A percentile compares a stretch with the other conserved stretches of the same genome.
Conservation (phyloP, 2,329 filamentous ascomycete species). For the Diaporthe sp. region DNA sequence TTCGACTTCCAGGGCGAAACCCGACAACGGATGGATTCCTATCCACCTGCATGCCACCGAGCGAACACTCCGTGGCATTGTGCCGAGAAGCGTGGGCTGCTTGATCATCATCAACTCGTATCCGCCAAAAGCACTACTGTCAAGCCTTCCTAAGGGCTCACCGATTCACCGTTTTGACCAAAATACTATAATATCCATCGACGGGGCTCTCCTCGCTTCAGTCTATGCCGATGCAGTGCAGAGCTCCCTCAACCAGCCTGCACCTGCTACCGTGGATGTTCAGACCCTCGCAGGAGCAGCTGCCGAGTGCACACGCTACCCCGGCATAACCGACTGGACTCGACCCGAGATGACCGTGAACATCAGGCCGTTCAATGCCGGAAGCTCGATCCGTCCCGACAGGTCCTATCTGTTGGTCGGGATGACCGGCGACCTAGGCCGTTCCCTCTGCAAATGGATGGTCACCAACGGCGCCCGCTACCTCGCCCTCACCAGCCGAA, state of each 20-base stretch:
- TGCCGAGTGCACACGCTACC: neutral
- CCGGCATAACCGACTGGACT: slow-evolving; percentile 19
- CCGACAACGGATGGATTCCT: neutral
- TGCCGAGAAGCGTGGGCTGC: neutral
- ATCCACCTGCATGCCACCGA: neutral
- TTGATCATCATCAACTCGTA: neutral
- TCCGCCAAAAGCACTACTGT: neutral
- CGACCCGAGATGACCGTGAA: neutral
- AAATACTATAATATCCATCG: neutral
- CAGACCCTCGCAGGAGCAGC: neutral
- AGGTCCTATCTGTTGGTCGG: slow-evolving; percentile 52
- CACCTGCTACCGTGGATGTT: neutral
- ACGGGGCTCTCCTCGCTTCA: neutral
- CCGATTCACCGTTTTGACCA: neutral
- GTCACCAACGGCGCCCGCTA: slow-evolving; percentile 46
- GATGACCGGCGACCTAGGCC: slow-evolving; percentile 51
- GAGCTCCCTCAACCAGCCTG: neutral
- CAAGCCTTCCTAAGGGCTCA: neutral
- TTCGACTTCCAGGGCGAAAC: neutral
- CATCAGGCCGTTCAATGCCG: neutral
- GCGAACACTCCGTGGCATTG: neutral
- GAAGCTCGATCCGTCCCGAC: slow-evolving; percentile 28
- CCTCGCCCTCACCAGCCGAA: slow-evolving; percentile 4
- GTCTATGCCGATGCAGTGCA: neutral
- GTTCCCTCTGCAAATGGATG: slow-evolving; percentile 57